Percentiles rank a stretch among this genome's conserved stretches.
These are phyloP conservation scores for Viola odorata DNA, from an alignment of 345 rosid genomes.

Conservation along the genomic window DNA sequence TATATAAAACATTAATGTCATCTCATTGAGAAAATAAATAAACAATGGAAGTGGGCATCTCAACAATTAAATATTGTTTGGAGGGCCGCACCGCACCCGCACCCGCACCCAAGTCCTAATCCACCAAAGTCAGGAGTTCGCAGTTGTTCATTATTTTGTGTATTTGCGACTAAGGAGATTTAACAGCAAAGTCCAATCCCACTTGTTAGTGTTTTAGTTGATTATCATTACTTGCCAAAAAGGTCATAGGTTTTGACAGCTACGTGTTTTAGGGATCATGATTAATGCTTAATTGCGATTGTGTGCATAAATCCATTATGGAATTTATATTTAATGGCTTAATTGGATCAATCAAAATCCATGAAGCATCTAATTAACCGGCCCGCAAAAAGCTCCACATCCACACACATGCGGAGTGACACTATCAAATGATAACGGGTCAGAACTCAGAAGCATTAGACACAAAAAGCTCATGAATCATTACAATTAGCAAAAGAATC, in stretches of 20 bases:
- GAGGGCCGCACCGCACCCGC: too few relatives aligned
- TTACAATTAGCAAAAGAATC: slow-evolving; percentile 12
- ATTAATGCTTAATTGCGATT: slow-evolving; percentile 9
- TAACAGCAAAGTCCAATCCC: slow-evolving; percentile 1
- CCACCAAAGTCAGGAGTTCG: too few relatives aligned
- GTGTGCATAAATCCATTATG: slow-evolving; percentile 9
- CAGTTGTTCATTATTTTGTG: too few relatives aligned
- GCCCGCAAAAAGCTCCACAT: slow-evolving; percentile 1
- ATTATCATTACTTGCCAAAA: slow-evolving; percentile 29
- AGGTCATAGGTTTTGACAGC: slow-evolving; percentile 45
- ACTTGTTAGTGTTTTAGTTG: slow-evolving; percentile 25
- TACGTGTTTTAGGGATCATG: slow-evolving; percentile 21
- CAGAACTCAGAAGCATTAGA: slow-evolving; percentile 5
- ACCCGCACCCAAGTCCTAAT: not conserved
- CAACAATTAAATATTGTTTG: slow-evolving; percentile 3
- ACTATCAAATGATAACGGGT: slow-evolving; percentile 12
- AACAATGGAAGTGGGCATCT: slow-evolving; percentile 8
- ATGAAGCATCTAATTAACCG: not conserved
- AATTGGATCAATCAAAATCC: not conserved
- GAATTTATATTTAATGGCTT: slow-evolving; percentile 14
- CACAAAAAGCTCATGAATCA: slow-evolving; percentile 8
- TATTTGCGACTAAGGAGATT: too few relatives aligned
- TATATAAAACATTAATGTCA: too few relatives aligned
- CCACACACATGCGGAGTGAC: slow-evolving; percentile 12
- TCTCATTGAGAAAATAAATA: not conserved